Evolutionary conservation across 179 eudicot species (phyloP).

Genomic region (Drosera spatulata): DNA sequence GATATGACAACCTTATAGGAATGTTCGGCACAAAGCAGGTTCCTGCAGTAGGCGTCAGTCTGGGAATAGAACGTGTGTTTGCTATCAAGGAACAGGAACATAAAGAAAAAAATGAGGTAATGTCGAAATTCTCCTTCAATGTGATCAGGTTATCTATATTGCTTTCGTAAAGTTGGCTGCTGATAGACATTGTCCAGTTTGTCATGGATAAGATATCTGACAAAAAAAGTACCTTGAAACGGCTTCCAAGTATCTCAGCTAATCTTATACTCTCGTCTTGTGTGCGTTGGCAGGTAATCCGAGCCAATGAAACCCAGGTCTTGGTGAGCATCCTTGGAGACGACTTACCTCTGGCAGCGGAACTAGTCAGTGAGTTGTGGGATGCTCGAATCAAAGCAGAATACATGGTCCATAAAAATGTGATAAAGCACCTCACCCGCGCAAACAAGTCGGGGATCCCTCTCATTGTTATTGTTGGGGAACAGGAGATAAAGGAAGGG

Average conservation of each 20-base stretch:
- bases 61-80: conserved; percentile 94
- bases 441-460: conserved; percentile 70
- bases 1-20: conserved; percentile 90
- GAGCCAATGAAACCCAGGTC: conserved; percentile 85
- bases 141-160: not conserved
- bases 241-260: too few species aligned
- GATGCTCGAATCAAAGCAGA: conserved; percentile 64
- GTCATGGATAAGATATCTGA: too few species aligned
- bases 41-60: conserved; percentile 90
- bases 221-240: too few species aligned
- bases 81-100: conserved; percentile 88
- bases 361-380: conserved; percentile 64
- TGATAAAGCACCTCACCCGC: conserved; percentile 59
- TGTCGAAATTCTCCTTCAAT: not conserved
- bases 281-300: conserved; percentile 37
- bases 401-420: conserved; percentile 38
- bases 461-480: conserved; percentile 72
- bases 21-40: conserved; percentile 90
- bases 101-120: conserved; percentile 71
- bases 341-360: conserved; percentile 53
- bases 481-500: conserved; percentile 49
- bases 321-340: conserved; percentile 65
- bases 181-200: too few species aligned
- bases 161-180: not conserved
- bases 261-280: too few species aligned